These are phyloP conservation scores for Pyrenula aspistea DNA, from an alignment of 495 filamentous ascomycete genomes.

Conservation along the genomic window DNA sequence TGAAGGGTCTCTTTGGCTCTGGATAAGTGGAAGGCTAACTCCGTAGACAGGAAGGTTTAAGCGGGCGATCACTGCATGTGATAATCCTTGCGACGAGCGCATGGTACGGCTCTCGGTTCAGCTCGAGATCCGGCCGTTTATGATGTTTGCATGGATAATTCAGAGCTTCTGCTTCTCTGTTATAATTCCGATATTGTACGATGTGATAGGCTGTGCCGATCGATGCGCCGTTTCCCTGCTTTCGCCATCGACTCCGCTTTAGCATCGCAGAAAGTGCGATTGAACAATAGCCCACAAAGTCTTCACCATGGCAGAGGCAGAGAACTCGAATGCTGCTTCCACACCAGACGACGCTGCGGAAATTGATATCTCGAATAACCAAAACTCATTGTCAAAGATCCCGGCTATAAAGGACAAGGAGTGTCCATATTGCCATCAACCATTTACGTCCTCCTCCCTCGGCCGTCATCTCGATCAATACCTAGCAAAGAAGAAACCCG, in stretches of 20 bases:
- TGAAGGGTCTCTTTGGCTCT: no score
- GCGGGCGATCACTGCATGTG: neutral
- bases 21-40: no score
- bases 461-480: slow-evolving; percentile 86
- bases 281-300: no score
- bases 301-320: neutral
- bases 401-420: slow-evolving; percentile 59
- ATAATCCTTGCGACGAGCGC: neutral
- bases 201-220: no score
- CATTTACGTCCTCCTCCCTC: slow-evolving; percentile 86
- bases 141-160: no score
- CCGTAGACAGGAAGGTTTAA: neutral
- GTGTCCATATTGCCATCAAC: slow-evolving; percentile 74
- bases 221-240: no score
- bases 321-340: neutral
- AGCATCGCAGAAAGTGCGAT: no score
- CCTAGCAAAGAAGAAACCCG: slow-evolving; percentile 77
- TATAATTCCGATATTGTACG: no score
- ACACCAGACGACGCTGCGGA: neutral
- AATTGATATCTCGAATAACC: neutral
- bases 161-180: no score
- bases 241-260: no score
- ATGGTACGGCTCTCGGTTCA: neutral
- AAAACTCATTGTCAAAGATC: slow-evolving; percentile 12
- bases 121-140: neutral